These are phyloP conservation scores for Galerina marginata DNA, from an alignment of 768 basidiomycete species.

Conservation along the genomic window DNA sequence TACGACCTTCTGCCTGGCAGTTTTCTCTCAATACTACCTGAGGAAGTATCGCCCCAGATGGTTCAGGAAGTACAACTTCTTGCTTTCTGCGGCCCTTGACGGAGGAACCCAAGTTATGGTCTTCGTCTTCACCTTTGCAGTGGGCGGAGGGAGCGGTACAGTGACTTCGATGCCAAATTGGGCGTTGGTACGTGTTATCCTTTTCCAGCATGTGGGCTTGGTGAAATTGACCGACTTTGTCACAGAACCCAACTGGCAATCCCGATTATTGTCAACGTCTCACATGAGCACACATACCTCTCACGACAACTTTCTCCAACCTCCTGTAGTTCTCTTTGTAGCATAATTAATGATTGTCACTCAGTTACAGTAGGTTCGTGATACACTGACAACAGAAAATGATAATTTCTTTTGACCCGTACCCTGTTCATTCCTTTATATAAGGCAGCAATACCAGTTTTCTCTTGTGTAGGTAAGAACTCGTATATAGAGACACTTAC, in stretches of 20 bases:
- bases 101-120: conserved; percentile 58
- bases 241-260: conserved; percentile 29
- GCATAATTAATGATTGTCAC: no score
- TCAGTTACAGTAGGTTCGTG: no score
- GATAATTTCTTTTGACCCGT: no score
- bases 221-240: neutral
- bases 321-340: no score
- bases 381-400: no score
- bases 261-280: conserved; percentile 31
- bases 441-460: no score
- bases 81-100: conserved; percentile 56
- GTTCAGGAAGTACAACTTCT: conserved; percentile 59
- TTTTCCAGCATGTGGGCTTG: neutral
- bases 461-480: no score
- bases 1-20: conserved; percentile 47
- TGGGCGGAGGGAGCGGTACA: conserved; percentile 33
- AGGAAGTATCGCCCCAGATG: conserved; percentile 47
- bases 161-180: conserved; percentile 15
- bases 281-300: neutral
- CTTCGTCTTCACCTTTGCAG: conserved; percentile 50
- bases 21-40: conserved; percentile 53
- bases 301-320: no score
- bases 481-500: no score
- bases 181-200: conserved; percentile 16
- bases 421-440: no score